phyloP scores from a whole-genome alignment of 257 asterid species.

The Gentiana dahurica region DNA sequence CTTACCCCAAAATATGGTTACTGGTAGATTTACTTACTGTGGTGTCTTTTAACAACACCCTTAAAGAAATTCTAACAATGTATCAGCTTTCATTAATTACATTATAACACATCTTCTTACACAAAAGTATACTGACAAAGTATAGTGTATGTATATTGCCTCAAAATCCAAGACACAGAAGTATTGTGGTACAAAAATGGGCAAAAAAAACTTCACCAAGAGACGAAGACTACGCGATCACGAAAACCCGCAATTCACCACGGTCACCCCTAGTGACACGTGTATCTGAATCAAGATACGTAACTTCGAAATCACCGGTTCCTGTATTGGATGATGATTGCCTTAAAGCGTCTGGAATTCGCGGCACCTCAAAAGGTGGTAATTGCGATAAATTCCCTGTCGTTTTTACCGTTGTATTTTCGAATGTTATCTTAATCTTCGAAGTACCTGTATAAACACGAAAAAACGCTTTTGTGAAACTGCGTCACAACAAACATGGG shows the following conservation, averaged over 20 bases:
- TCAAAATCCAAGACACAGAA: background rate
- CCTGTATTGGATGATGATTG: constrained; percentile 57
- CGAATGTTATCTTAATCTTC: constrained; percentile 61
- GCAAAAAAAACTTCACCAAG: background rate
- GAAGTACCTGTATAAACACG: constrained; percentile 31
- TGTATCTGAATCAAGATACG: constrained; percentile 61
- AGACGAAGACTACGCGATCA: constrained; percentile 32
- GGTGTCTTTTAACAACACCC: no score
- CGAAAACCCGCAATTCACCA: constrained; percentile 85
- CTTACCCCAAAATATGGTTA: no score
- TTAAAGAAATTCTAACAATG: no score
- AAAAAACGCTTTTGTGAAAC: constrained; percentile 2
- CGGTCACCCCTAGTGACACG: constrained; percentile 86
- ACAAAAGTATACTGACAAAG: background rate
- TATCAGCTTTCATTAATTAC: no score
- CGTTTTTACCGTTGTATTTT: constrained; percentile 80
- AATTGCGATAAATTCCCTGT: constrained; percentile 71
- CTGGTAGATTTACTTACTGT: no score
- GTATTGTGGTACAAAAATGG: background rate
- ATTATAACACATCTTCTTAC: no score
- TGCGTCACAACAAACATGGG: no score
- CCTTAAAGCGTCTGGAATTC: constrained; percentile 60
- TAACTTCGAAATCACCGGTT: constrained; percentile 77
- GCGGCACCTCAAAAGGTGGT: constrained; percentile 78
- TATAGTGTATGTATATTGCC: background rate